Evolutionary conservation across 495 filamentous ascomycete species (phyloP).

Genomic region (Thozetella sp.): DNA sequence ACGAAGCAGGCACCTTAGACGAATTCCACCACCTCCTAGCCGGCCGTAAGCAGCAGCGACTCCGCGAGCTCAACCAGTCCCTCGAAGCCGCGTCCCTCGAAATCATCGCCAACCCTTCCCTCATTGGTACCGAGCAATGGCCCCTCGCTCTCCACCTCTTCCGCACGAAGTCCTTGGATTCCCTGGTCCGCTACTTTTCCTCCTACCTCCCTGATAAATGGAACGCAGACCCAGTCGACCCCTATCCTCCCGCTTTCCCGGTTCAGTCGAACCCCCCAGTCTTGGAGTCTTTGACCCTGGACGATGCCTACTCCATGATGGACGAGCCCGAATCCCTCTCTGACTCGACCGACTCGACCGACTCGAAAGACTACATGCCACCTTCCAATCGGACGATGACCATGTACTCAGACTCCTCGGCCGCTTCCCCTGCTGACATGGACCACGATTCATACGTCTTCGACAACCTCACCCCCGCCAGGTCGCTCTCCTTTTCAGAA

Average conservation of each 20-base stretch:
- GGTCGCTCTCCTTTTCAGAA: conserved; percentile 46
- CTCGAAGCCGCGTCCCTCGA: conserved; percentile 51
- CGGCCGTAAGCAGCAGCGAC: conserved; percentile 44
- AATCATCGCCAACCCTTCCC: conserved; percentile 50
- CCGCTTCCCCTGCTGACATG: conserved; percentile 24
- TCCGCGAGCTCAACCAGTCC: conserved; percentile 45
- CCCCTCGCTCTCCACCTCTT: conserved; percentile 51
- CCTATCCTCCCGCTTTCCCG: conserved; percentile 19
- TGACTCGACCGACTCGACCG: conserved; percentile 9
- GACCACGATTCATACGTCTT: conserved; percentile 19
- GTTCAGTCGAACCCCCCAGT: conserved; percentile 25
- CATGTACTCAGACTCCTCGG: conserved; percentile 44
- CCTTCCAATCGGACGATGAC: conserved; percentile 50
- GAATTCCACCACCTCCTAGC: conserved; percentile 48
- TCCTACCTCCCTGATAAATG: conserved; percentile 50
- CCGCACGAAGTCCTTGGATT: conserved; percentile 50
- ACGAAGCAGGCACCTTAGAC: conserved; percentile 34
- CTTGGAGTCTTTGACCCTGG: conserved; percentile 35
- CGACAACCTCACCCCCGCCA: conserved; percentile 31
- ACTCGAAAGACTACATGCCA: conserved; percentile 27
- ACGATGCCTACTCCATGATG: conserved; percentile 33
- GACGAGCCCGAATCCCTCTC: conserved; percentile 41
- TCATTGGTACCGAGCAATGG: conserved; percentile 53
- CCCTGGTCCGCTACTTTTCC: conserved; percentile 51
- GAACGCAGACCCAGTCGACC: no score